A percentile compares a stretch with the other conserved stretches of the same genome.
phyloP scores from a whole-genome alignment of 345 rosid species.

The Eucalyptus erythrocorys region DNA sequence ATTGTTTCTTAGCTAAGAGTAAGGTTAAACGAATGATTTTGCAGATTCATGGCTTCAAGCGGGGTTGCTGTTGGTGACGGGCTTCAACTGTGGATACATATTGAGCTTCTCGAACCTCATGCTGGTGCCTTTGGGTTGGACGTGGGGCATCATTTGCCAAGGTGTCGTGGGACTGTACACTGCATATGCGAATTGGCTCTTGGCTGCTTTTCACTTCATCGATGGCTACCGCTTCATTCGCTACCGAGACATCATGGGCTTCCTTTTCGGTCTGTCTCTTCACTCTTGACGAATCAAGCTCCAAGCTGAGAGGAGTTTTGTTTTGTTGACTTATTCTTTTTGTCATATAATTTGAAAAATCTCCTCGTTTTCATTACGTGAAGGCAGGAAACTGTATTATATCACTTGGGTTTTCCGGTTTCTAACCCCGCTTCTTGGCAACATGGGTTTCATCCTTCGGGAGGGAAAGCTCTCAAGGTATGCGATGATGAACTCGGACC shows the following conservation, averaged over 20 bases:
- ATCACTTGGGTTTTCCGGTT: conserved; percentile 10
- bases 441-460: conserved; percentile 21
- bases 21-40: not conserved
- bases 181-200: conserved; percentile 12
- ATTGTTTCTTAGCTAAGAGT: not conserved
- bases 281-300: not conserved
- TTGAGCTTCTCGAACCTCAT: conserved; percentile 13
- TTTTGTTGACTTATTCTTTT: not conserved
- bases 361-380: not conserved
- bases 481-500: not conserved
- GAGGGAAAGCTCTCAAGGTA: conserved; percentile 20
- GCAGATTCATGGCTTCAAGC: conserved; percentile 27
- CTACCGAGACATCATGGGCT: conserved; percentile 19
- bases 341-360: not conserved
- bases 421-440: conserved; percentile 3
- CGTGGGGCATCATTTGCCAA: conserved; percentile 9
- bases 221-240: conserved; percentile 12
- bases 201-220: conserved; percentile 14
- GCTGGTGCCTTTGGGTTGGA: conserved; percentile 16
- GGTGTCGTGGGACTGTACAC: not conserved
- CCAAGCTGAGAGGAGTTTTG: not conserved
- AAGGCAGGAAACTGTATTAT: conserved; percentile 10
- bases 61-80: conserved; percentile 15
- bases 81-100: conserved; percentile 18
- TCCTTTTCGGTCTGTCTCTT: not conserved